These are phyloP conservation scores for Rhizomucor pusillus DNA, from an alignment of 371 early-diverging fungal species.

Conservation along the genomic window DNA sequence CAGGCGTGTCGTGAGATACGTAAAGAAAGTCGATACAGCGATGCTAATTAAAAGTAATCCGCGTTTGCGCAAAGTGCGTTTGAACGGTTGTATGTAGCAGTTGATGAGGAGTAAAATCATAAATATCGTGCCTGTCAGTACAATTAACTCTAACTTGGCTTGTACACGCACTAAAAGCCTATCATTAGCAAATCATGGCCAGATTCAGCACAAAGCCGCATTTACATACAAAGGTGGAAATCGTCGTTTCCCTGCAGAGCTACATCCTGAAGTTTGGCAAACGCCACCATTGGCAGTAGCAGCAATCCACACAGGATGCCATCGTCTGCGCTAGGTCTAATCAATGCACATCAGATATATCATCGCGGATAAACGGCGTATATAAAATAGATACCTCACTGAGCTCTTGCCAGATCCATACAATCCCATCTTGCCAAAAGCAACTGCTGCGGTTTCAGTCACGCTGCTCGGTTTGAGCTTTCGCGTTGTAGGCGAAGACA, in stretches of 20 bases:
- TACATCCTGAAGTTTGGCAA: conserved; percentile 32
- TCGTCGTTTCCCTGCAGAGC: conserved; percentile 12
- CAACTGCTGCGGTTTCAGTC: not conserved
- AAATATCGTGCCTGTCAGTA: conserved; percentile 32
- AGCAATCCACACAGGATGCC: conserved; percentile 41
- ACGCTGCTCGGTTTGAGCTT: not conserved
- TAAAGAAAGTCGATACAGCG: conserved; percentile 26
- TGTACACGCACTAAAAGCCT: conserved; percentile 20
- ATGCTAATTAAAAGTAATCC: conserved; percentile 40
- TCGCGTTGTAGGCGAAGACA: not conserved
- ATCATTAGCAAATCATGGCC: not conserved
- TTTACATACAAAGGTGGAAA: conserved; percentile 17
- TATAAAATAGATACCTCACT: conserved; percentile 10
- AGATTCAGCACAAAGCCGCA: not conserved
- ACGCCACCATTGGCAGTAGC: conserved; percentile 40
- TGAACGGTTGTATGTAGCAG: conserved; percentile 30
- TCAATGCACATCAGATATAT: not conserved
- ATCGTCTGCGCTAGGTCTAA: conserved; percentile 45
- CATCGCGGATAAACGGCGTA: too few relatives aligned
- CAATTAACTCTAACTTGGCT: conserved; percentile 27
- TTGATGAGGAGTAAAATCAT: conserved; percentile 25
- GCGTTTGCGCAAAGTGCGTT: conserved; percentile 33
- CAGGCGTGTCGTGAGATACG: conserved; percentile 24
- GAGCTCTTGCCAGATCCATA: conserved; percentile 19
- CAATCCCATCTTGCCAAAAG: conserved; percentile 7